These are phyloP conservation scores for Nasturtium officinale DNA, from an alignment of 345 rosid species.

Conservation along the genomic window DNA sequence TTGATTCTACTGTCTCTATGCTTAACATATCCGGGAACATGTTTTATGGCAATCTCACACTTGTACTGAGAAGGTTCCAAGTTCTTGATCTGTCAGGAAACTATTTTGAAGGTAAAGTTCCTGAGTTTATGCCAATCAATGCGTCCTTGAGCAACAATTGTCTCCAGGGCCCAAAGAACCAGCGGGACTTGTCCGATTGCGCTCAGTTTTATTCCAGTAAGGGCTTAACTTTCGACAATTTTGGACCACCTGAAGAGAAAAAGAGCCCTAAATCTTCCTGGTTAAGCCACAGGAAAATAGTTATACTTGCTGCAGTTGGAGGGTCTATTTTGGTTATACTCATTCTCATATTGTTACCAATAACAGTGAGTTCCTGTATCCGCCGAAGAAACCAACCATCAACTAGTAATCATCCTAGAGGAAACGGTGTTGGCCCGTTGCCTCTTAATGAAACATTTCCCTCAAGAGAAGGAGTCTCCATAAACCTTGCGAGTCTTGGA, in stretches of 20 bases:
- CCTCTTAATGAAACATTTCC: slow-evolving; percentile 55
- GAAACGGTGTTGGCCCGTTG: slow-evolving; percentile 59
- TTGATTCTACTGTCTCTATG: slow-evolving; percentile 39
- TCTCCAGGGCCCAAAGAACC: slow-evolving; percentile 31
- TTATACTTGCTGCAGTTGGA: slow-evolving; percentile 68
- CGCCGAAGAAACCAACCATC: slow-evolving; percentile 46
- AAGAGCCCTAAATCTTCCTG: slow-evolving; percentile 38
- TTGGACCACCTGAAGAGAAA: slow-evolving; percentile 22
- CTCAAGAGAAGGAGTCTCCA: slow-evolving; percentile 49
- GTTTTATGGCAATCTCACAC: slow-evolving; percentile 64
- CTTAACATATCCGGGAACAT: slow-evolving; percentile 73
- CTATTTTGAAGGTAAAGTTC: slow-evolving; percentile 74
- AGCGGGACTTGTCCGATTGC: slow-evolving; percentile 34
- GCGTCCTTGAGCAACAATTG: slow-evolving; percentile 43
- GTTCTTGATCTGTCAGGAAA: slow-evolving; percentile 68
- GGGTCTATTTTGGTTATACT: slow-evolving; percentile 63
- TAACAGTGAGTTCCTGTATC: slow-evolving; percentile 52
- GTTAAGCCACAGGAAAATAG: slow-evolving; percentile 50
- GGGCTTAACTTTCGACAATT: slow-evolving; percentile 36
- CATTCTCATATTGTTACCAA: slow-evolving; percentile 48
- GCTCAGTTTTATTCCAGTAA: slow-evolving; percentile 28
- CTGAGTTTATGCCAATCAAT: slow-evolving; percentile 34
- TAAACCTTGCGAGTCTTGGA: slow-evolving; percentile 54
- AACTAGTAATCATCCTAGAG: slow-evolving; percentile 42
- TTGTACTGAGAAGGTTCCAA: slow-evolving; percentile 48